Evolutionary conservation across 257 asterid genomes (phyloP), one percentile per base, ranked within the genome.

Genomic region (Primulina eburnea): DNA sequence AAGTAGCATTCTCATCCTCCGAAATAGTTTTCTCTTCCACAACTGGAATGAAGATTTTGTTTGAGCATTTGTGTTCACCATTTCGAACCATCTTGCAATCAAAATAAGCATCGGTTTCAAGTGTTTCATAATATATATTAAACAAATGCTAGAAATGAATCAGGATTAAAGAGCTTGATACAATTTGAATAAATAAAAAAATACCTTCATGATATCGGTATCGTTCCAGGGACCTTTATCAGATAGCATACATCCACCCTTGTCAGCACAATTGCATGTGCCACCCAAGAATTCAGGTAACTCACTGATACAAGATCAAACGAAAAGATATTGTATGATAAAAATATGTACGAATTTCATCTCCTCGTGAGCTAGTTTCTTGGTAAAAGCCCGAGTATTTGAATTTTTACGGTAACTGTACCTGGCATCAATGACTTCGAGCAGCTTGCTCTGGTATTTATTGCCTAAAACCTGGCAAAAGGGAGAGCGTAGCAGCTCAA

Each of bases 181-280:
- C 20, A 5, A 53, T 8, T 62, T 43, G 2, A 61, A 68, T n/a
- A 64, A 32, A 37, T 37, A 16, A n/a, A 60, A 24, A 33, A 37
- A 4, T 29, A 92, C 99, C 98, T 87, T 91, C 87, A 94, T 88
- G 57, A 91, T 83, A 2, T 94, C 97, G 2, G 79, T 12, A 76
- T 94, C 96, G 55, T 94, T 94, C 99, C 99, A 94, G 60, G 99
- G 98, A 40, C 98, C 98, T 82, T 88, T 94, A 75, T 94, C 99
- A 3, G 99, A 86, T 65, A 80, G 77, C 90, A 91, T 85, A 74
- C 99, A 94, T 2, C 98, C 99, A 7, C 99, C 99, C 69, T 83
- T 85, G 9, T 89, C 97, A 7, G 84, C 93, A 69, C 99, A 94
- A 10, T 88, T 91, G 79, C 99, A 94, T 17, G 92, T 85, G 14